These are phyloP conservation scores for Venturia carpophila DNA, from an alignment of 2,329 filamentous ascomycete genomes.

Conservation along the genomic window DNA sequence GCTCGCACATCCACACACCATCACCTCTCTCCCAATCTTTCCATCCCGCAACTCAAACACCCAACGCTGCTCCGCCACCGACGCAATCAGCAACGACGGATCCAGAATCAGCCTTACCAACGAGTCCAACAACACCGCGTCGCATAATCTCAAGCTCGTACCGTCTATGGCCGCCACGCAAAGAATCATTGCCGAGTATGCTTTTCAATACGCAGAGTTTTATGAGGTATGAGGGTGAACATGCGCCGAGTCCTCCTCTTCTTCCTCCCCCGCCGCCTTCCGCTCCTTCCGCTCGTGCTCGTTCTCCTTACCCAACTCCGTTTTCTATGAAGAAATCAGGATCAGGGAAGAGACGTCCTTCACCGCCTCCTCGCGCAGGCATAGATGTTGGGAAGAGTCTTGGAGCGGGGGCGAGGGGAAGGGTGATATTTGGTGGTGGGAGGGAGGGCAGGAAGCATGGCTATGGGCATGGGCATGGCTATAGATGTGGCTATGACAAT, in stretches of 20 bases:
- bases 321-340: not conserved
- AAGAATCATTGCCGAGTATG: not conserved
- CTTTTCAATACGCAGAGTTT: not conserved
- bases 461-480: not conserved
- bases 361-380: not conserved
- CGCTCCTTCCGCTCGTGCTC: no score
- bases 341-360: not conserved
- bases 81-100: not conserved
- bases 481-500: not conserved
- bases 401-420: not conserved
- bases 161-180: not conserved
- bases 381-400: not conserved
- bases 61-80: not conserved
- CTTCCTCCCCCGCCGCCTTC: constrained; percentile 17
- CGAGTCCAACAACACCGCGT: not conserved
- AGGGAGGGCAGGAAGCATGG: not conserved
- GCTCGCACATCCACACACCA: not conserved
- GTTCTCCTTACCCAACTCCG: no score
- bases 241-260: constrained; percentile 20
- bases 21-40: constrained; percentile 11
- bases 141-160: not conserved
- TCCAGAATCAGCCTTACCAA: not conserved
- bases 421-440: not conserved
- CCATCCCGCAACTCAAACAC: not conserved
- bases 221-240: not conserved